A percentile compares a stretch with the other conserved stretches of the same genome.
Evolutionary conservation across 106 monocot species (phyloP).

Genomic region (Dendrobium nobile): DNA sequence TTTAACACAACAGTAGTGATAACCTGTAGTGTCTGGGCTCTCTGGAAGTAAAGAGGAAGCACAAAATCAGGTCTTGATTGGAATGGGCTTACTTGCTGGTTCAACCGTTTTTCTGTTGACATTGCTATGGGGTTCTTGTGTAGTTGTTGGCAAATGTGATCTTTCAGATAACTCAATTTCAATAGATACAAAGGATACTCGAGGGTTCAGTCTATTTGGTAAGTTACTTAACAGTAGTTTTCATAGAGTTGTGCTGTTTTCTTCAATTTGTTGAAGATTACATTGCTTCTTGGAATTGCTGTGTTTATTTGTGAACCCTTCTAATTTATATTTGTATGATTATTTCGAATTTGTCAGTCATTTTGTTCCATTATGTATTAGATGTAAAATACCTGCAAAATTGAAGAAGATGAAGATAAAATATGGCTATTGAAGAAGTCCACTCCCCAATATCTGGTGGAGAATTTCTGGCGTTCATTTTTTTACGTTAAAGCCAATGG

Average conservation of each 20-base stretch:
- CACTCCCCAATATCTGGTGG: background rate
- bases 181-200: slow-evolving; percentile 73
- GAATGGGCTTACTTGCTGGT: slow-evolving; percentile 95
- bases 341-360: background rate
- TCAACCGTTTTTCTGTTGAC: slow-evolving; percentile 89
- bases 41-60: slow-evolving; percentile 89
- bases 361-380: background rate
- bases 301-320: background rate
- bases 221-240: slow-evolving; percentile 9
- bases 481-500: background rate
- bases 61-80: slow-evolving; percentile 79
- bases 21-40: slow-evolving; percentile 71
- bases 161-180: slow-evolving; percentile 64
- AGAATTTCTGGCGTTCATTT: background rate
- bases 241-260: background rate
- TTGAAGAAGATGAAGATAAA: background rate
- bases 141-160: slow-evolving; percentile 81
- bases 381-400: background rate
- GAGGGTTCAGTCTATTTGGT: slow-evolving; percentile 69
- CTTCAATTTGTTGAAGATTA: background rate
- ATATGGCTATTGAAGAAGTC: background rate
- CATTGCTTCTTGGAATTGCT: background rate
- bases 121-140: slow-evolving; percentile 73
- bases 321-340: background rate
- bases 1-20: background rate